Percentiles rank a stretch among this genome's conserved stretches.
Evolutionary conservation across 345 rosid species (phyloP).

Genomic region (Citrus trifoliata): DNA sequence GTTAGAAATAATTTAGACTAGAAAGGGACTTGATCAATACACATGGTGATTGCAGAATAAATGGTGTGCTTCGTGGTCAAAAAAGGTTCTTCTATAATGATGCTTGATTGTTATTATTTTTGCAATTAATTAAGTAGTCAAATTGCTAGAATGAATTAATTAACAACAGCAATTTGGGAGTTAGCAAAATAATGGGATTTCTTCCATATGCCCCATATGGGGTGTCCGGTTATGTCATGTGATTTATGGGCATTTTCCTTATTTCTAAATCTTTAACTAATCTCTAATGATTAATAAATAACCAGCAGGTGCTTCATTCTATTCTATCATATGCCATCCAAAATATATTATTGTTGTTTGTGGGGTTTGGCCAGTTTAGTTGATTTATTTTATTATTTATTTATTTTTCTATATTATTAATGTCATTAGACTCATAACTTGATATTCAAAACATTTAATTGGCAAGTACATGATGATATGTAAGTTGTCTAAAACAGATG

Average conservation of each 20-base stretch:
- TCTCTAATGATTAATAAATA: not conserved
- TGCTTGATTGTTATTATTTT: not conserved
- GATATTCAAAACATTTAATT: not conserved
- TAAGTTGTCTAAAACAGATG: constrained; percentile 24
- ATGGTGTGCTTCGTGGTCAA: constrained; percentile 1
- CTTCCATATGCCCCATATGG: constrained; percentile 34
- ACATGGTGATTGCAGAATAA: constrained; percentile 1
- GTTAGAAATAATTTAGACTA: not conserved
- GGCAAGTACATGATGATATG: not conserved
- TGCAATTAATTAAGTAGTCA: constrained; percentile 4
- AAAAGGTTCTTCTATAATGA: not conserved
- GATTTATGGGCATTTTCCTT: constrained; percentile 33
- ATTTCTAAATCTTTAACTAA: constrained; percentile 5
- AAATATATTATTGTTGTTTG: constrained; percentile 4
- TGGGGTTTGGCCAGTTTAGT: constrained; percentile 10
- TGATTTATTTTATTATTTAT: not conserved
- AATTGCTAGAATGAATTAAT: constrained; percentile 3
- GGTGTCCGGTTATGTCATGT: constrained; percentile 39
- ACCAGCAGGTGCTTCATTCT: not conserved
- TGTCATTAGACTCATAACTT: not conserved
- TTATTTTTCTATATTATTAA: not conserved
- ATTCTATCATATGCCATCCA: not conserved
- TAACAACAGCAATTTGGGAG: constrained; percentile 9
- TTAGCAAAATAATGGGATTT: constrained; percentile 32
- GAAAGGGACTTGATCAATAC: not conserved